Base-by-base conservation (phyloP, 2,329 filamentous ascomycete species). In the Alternaria ventricosa region DNA sequence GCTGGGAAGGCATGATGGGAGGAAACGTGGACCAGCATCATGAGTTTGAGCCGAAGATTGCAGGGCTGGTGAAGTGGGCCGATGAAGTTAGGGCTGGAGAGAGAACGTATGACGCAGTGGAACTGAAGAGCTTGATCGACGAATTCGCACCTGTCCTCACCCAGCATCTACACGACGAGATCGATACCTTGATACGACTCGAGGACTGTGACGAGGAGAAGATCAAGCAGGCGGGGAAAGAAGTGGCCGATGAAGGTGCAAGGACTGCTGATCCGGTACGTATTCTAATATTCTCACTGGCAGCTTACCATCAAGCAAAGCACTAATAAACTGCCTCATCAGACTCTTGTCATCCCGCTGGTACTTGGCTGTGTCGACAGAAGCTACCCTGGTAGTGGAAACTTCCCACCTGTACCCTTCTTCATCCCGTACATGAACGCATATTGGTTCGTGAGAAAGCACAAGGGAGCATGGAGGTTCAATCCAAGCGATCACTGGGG, bases 361-460 rank as follows among this genome's bases (percentile, higher is more conserved):
- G 69, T 79, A 12, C 70, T 80, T 55, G 75, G 79, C 1, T 77
- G 74, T 18, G 67, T 73, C 56, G 79, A 81, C 43, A 72, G 71
- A 57, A 69, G 23, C 13, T 80, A 74, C 54, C 72, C 78, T 55
- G 75, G 72, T n/a, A 73, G 71, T 3, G 69, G 72, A 20, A 60
- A 73, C 25, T 80, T 79, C 45, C 77, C 79, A 2, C 54, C 74
- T 13, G 63, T 80, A 10, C 78, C 79, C 0, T 75, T 75, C 64
- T 77, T 79, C 55, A 61, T 80, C 20, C 77, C 73, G 22, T 79
- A 72, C 41, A 50, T 80, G 36, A 78, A 79, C 41, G 71, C 79
- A 20, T 76, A 75, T 59, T 73, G 69, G 61, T 80, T 79, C 58
- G 61, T 62, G 8, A 64, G 73, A 55, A 70, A 68, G 55, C 63